Percentiles rank a stretch among this genome's conserved stretches.
phyloP scores from a whole-genome alignment of 1,139 yeast genomes.

The Candida dubliniensis region DNA sequence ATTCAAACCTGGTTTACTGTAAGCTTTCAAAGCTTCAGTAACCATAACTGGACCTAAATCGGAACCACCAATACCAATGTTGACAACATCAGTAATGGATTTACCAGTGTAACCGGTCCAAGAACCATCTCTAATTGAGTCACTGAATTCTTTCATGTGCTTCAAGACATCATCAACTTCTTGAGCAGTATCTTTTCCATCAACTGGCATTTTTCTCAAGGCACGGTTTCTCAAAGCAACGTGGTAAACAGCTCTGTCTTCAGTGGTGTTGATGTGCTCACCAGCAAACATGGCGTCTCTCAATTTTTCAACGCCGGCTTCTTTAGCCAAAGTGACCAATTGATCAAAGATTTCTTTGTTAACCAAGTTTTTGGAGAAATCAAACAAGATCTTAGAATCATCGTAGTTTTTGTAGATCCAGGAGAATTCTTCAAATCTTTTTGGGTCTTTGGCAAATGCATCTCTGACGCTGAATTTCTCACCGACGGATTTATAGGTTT shows the following conservation, averaged over 20 bases:
- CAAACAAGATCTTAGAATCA: conserved; percentile 85
- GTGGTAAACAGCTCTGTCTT: conserved; percentile 95
- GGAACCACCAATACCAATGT: conserved; percentile 98
- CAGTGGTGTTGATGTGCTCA: conserved; percentile 91
- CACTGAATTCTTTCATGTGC: conserved; percentile 95
- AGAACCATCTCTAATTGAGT: conserved; percentile 81
- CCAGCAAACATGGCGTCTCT: conserved; percentile 93
- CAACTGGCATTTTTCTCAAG: conserved; percentile 78
- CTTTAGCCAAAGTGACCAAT: conserved; percentile 79
- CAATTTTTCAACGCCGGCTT: conserved; percentile 82
- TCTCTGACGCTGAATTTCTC: conserved; percentile 70
- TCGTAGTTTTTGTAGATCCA: conserved; percentile 80
- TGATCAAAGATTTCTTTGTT: conserved; percentile 74
- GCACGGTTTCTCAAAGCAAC: conserved; percentile 93
- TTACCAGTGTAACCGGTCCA: conserved; percentile 99
- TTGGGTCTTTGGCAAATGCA: conserved; percentile 71
- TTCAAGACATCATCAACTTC: conserved; percentile 88
- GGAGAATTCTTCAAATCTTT: conserved; percentile 74
- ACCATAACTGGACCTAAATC: conserved; percentile 99
- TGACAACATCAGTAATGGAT: conserved; percentile 88
- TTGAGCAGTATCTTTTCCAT: conserved; percentile 83
- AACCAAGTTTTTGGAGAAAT: conserved; percentile 90
- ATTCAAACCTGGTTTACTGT: conserved; percentile 69
- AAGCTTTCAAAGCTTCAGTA: conserved; percentile 93
- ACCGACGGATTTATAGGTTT: conserved; percentile 64